Base-by-base conservation (phyloP, 352 stramenopile genomes). In the Halophytophthora batemanensis region DNA sequence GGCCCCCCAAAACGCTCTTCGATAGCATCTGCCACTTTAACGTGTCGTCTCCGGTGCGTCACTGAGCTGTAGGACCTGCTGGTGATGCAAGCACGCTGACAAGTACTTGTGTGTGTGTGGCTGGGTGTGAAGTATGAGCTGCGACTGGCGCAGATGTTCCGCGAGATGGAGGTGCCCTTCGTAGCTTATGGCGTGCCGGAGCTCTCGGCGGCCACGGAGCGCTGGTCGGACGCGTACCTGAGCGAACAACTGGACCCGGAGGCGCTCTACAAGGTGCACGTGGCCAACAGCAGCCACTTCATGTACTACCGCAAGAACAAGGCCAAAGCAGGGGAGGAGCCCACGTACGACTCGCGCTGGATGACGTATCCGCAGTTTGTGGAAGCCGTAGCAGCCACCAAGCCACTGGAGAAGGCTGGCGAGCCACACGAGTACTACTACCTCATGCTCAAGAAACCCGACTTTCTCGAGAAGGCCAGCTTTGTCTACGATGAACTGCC, bases 131-230 rank as follows among this genome's bases (percentile, higher is more conserved):
- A 93, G 70, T 77, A 95, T 66, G 64, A 86, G 22, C 82, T 85
- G 5, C 77, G 97, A 40, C 63, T 96, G 33, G 69, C 77, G 37
- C 92, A 98, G 56, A 80, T 95, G 21, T 90, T 96, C 62, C 72
- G 93, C 18, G 65, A 93, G 22, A 88, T 87, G 57, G 94, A 99
- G 56, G 73, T 98, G 31, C 96, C 96, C 6, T 98, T 98, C 68
- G 78, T 98, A 14, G 60, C 93, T 4, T 92, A 96, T 49, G 88
- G 91, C 31, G 86, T 98, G 59, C 95, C 95, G 0, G 67, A 85
- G 35, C 82, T 98, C 6, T 67, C 76, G 4, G 53, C 56, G 12
- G 79, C 89, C 0, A 62, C 75, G 1, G 60, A 81, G 45, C 69
- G 77, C 25, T 99, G 96, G 96, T 93, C 81, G 36, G 60, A 94